These are phyloP conservation scores for Lumnitzera racemosa DNA, from an alignment of 345 rosid species.

Conservation along the genomic window DNA sequence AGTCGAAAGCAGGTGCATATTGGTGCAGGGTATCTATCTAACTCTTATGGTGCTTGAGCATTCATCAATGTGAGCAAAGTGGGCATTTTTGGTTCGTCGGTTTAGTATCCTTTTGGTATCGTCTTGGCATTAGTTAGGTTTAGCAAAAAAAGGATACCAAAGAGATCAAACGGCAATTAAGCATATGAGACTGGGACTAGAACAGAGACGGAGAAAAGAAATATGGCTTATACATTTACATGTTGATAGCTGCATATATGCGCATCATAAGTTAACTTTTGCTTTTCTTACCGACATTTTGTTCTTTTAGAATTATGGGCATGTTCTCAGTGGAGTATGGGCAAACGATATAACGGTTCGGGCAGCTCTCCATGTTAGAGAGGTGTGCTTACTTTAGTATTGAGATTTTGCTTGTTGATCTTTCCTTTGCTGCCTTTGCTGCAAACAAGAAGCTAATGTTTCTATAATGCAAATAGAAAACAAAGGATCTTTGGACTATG, in stretches of 20 bases:
- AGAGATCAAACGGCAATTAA: too few relatives aligned
- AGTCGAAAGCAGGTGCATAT: not conserved
- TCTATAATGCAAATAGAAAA: slow-evolving; percentile 6
- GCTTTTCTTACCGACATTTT: too few relatives aligned
- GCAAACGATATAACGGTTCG: slow-evolving; percentile 9
- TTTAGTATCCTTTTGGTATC: too few relatives aligned
- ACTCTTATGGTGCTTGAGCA: not conserved
- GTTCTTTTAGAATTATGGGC: slow-evolving; percentile 8
- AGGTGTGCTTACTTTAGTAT: not conserved
- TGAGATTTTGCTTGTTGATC: not conserved
- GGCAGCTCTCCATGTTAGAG: slow-evolving; percentile 9
- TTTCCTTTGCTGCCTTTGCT: too few relatives aligned
- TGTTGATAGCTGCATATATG: too few relatives aligned
- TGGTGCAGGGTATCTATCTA: not conserved
- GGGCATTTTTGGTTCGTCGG: not conserved
- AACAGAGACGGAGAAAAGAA: too few relatives aligned
- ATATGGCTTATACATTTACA: too few relatives aligned
- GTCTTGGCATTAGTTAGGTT: not conserved
- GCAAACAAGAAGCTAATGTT: too few relatives aligned
- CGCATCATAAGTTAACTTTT: too few relatives aligned
- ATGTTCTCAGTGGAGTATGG: slow-evolving; percentile 5
- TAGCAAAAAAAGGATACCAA: not conserved
- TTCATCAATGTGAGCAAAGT: not conserved
- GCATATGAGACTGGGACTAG: too few relatives aligned
- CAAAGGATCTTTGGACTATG: slow-evolving; percentile 2